Evolutionary conservation across 371 early-diverging fungal species (phyloP), one percentile per base, ranked within the genome.

Genomic region (Mitosporidium daphniae): DNA sequence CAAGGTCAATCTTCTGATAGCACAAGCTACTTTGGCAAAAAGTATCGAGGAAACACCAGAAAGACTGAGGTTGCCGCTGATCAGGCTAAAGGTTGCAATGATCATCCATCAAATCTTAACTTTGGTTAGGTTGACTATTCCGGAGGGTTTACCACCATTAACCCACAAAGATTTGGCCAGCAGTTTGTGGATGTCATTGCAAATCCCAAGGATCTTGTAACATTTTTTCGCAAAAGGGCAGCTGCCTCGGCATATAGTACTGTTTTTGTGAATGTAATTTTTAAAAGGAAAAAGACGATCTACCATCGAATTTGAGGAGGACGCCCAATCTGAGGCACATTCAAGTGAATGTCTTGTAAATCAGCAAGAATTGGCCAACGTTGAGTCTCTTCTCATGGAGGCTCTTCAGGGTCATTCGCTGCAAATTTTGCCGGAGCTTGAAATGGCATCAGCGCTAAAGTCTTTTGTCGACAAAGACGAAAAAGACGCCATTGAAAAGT

Each of bases 201-300:
- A n/a, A 94, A 94, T 39, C 73, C 82, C 0, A 56, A 60, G 17
- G 91, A 94, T 27, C 59, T 78, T 22, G 40, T 94, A 3, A 53
- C 57, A 20, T 70, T 86, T 36, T 57, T 58, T 29, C 51, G 68
- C 31, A 39, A 32, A 22, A 27, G 19, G 27, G 27, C 14, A 28
- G 27, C 22, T 10, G 26, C n/a, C 4, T 17, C 28, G 8, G 9
- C 27, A 1, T 16, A 33, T 8, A 5, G 17, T 16, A 30, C 22
- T 7, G 14, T 17, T 2, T 15, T 15, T 7, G 12, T 31, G 18
- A 4, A 16, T 13, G 2, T 6, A 31, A 3, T 26, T 26, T 18
- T 19, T 7, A 21, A 9, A 16, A 28, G 9, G 7, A 16, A 16
- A 19, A 5, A 35, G 28, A 25, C 10, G 7, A 32, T 14, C 17